These are phyloP conservation scores for Microcyclosporella mali DNA, from an alignment of 2,329 filamentous ascomycete species.

Conservation along the genomic window DNA sequence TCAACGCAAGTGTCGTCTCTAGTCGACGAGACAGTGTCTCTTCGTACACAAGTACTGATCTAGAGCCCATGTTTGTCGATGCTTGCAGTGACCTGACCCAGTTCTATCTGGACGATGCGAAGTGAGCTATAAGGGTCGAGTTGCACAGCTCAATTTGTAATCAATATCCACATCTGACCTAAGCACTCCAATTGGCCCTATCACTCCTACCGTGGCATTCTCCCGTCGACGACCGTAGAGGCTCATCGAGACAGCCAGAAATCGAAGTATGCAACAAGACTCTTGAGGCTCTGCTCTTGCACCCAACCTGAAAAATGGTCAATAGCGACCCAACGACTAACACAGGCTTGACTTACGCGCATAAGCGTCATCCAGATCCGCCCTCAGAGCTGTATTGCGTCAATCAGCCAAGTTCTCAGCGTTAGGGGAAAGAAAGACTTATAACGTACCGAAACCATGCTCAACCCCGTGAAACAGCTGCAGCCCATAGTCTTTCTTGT, in stretches of 20 bases:
- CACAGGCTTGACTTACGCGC: constrained; percentile 26
- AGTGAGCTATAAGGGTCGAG: no score
- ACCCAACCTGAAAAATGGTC: constrained; percentile 5
- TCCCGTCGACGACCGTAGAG: no score
- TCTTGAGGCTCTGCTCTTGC: constrained; percentile 10
- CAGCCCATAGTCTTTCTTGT: constrained; percentile 32
- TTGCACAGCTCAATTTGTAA: no score
- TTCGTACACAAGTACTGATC: no score
- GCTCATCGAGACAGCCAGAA: constrained; percentile 10
- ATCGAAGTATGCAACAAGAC: constrained; percentile 8
- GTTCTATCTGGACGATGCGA: no score
- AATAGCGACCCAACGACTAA: constrained; percentile 6
- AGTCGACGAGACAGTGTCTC: background rate
- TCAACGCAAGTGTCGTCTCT: background rate
- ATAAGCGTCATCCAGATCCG: constrained; percentile 41
- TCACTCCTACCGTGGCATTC: no score
- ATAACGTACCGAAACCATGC: constrained; percentile 29
- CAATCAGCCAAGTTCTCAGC: constrained; percentile 6
- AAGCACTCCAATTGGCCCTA: no score
- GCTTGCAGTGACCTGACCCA: no score
- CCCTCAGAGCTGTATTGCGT: constrained; percentile 21
- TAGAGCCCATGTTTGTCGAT: no score
- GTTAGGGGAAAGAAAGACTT: no score
- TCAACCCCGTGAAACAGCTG: constrained; percentile 32
- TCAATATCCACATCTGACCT: no score